Evolutionary conservation across 495 filamentous ascomycete species (phyloP), one percentile per base, ranked within the genome.

Genomic region (Hyaloscypha bicolor): DNA sequence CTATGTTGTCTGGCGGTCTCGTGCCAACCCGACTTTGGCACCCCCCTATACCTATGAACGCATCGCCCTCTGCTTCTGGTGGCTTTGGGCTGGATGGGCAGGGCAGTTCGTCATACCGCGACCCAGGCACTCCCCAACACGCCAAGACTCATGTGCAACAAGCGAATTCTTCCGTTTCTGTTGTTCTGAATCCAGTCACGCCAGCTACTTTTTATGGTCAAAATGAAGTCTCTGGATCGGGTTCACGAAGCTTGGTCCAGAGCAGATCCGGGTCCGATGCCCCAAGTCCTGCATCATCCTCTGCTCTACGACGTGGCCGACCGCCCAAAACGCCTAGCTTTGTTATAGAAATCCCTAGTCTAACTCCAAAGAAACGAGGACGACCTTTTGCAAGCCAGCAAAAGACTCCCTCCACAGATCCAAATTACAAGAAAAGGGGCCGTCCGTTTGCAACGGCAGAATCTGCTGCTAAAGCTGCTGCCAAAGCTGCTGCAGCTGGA

Each of bases 381-480:
- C 5, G 56, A 8, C 21, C 59, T 11, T 22, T n/a, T 8, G n/a
- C 4, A 29, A 14, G 51, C 35, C 16, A 6, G 1, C 29, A 48
- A 33, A 31, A 33, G 35, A 25, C 5, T 4, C 59, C 59, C 5
- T 29, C 33, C 22, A 58, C 30, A 32, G 30, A 6, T 42, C 37
- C 59, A 3, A 25, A 11, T 21, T 33, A 58, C 29, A 68, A 68
- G 60, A 57, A 52, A 58, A 16, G 53, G 25, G 65, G 65, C 22
- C 65, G 65, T 5, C 65, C 59, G 11, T 62, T 63, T 52, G 29
- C n/a, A 25, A 68, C 59, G 0, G 14, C 60, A n/a, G 53, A 68
- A 30, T 29, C 65, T 48, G 65, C 57, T 42, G 60, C 60, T 12
- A 68, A 37, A 37, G 35, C 35, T 29, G 42, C 29, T 25, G 57